phyloP scores from a whole-genome alignment of 306 rosid genomes.

The Dryas octopetala region DNA sequence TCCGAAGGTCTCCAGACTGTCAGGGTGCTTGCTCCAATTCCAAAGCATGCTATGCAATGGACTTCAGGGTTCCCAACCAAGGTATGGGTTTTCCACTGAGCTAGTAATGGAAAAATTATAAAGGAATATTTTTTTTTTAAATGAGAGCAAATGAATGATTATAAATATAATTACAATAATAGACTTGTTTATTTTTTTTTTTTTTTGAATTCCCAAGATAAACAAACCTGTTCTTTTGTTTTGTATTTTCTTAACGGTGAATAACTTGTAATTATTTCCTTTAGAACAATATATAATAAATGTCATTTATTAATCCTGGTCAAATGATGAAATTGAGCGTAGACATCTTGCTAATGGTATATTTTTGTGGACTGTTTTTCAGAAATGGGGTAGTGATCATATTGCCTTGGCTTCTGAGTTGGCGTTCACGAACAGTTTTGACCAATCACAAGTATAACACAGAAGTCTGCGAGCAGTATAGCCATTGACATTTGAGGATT shows the following conservation, averaged over 20 bases:
- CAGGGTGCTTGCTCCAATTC: conserved; percentile 86
- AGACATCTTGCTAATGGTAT: background rate
- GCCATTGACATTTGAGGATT: background rate
- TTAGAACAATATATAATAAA: background rate
- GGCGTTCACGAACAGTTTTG: conserved; percentile 44
- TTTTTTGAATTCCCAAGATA: background rate
- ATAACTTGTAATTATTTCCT: background rate
- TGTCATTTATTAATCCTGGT: background rate
- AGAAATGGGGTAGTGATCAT: conserved; percentile 99
- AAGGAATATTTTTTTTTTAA: too few relatives aligned
- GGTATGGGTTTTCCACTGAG: conserved; percentile 38
- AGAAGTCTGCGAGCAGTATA: conserved; percentile 25
- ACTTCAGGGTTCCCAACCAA: conserved; percentile 88
- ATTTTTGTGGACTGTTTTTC: conserved; percentile 25
- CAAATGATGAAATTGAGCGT: background rate
- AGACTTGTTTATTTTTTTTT: background rate
- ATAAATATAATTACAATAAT: background rate
- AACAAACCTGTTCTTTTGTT: too few relatives aligned
- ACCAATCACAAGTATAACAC: conserved; percentile 16
- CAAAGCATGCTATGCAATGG: conserved; percentile 68
- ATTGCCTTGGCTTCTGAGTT: conserved; percentile 84
- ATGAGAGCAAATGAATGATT: background rate
- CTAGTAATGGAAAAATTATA: background rate
- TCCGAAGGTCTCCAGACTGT: conserved; percentile 86
- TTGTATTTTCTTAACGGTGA: background rate